Evolutionary conservation across 371 early-diverging fungal genomes (phyloP), one percentile per base, ranked within the genome.

Genomic region (Gilbertella persicaria): DNA sequence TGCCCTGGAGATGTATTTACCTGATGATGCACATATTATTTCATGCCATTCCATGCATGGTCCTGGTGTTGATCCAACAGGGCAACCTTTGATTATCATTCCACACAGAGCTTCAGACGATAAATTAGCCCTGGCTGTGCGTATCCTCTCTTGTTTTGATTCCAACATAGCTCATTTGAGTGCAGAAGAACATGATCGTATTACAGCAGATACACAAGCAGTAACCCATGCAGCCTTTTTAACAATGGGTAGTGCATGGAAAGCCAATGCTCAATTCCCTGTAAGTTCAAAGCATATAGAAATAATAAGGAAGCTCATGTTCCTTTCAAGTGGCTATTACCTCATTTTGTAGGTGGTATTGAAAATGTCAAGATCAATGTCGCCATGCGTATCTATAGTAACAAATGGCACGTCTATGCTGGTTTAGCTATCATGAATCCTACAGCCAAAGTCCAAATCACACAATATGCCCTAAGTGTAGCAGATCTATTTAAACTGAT

Each of bases 131-230:
- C 57, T 81, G 17, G 91, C 84, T 0, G 66, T 88, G 12, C 59
- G 75, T 12, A 82, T 95, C 3, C 62, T 97, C 26, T 73, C 72
- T 7, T 81, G 88, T 40, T 83, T 97, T 16, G 79, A 89, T 52
- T 91, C 93, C 4, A 78, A 92, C 38, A 77, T 94, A 40, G 92
- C 94, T 1, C 79, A 86, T 59, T 60, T 96, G 55, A 78, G 82
- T 25, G 86, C 82, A 44, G 73, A 88, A 58, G 93, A 96, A 53
- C 98, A 98, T 56, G 98, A 98, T 64, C 77, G 84, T 35, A 94
- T 97, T 42, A 98, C 97, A 2, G 98, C 98, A 1, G 96, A 98
- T 61, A 98, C 98, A 1, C 98, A 98, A 67, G 96, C 97, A 5
- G 95, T 92, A 12, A 98, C 98, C 2, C 98, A 98, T 64, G 78